Percentiles rank a stretch among this genome's conserved stretches.
phyloP scores from a whole-genome alignment of 169 alveolate genomes.

The Plasmodium berghei region DNA sequence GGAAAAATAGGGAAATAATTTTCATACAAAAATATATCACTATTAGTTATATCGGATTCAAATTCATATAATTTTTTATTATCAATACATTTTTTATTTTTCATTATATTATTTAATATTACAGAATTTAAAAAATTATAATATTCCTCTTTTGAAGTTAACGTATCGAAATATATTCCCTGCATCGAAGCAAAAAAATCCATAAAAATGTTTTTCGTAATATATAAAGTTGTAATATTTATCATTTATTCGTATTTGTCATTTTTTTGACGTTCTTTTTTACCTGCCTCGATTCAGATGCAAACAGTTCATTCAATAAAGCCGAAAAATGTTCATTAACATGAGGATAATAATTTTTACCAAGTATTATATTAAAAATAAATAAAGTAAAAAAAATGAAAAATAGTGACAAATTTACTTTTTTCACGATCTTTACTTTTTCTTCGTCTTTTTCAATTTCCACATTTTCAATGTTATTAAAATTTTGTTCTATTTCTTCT shows the following conservation, averaged over 20 bases:
- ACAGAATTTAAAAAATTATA: slow-evolving; percentile 32
- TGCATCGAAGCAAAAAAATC: not conserved
- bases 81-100: slow-evolving; percentile 33
- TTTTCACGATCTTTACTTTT: slow-evolving; percentile 12
- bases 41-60: slow-evolving; percentile 13
- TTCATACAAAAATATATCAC: slow-evolving; percentile 37
- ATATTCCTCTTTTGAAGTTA: slow-evolving; percentile 22
- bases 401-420: slow-evolving; percentile 12
- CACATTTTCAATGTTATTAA: not conserved
- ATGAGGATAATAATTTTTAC: not conserved
- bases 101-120: slow-evolving; percentile 59
- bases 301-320: slow-evolving; percentile 19
- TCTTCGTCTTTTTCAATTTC: slow-evolving; percentile 1
- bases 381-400: slow-evolving; percentile 34
- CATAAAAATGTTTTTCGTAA: no score
- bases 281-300: slow-evolving; percentile 19
- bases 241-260: no score
- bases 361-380: slow-evolving; percentile 36
- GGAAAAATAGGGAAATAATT: slow-evolving; percentile 55
- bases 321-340: slow-evolving; percentile 11
- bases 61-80: slow-evolving; percentile 44
- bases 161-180: slow-evolving; percentile 54
- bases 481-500: not conserved
- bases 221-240: no score
- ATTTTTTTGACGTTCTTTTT: not conserved